Base-by-base conservation (phyloP, 108 stramenopile genomes). In the Discostella stelligeroides region DNA sequence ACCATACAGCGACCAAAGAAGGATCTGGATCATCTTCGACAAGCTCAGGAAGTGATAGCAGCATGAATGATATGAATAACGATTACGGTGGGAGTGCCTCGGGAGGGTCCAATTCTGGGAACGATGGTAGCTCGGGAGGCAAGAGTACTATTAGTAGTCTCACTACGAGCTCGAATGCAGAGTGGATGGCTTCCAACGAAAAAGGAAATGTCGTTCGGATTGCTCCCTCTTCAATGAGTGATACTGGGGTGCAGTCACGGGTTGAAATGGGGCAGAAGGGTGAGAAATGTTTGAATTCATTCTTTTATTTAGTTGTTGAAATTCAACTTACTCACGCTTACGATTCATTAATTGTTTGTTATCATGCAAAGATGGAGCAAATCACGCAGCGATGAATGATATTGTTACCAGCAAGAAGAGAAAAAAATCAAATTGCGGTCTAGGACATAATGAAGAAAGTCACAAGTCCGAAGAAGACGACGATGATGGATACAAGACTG, bases 161-260 rank as follows among this genome's bases (percentile, higher is more conserved):
- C 34, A 79, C 78, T n/a, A 79, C 73, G 15, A 79, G 78, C 48
- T 79, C 78, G 37, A 79, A 79, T 53, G 73, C 69, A 57, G 76
- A 66, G 39, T 77, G 76, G 76, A 64, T 77, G 68, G 68, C 63
- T 0, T 56, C 75, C 23, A 53, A 63, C 39, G 62, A 76, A 1
- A 30, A 50, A 6, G 13, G 62, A 41, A 2, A 41, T 41, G 61
- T 28, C 10, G 61, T 24, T 45, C 45, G 30, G 48, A 28, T 34
- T 12, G 21, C 37, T 27, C 14, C 48, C n/a, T 46, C 63, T 34
- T 13, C 48, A 12, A 46, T 47, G 28, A n/a, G n/a, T n/a, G n/a
- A n/a, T n/a, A n/a, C n/a, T n/a, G n/a, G n/a, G n/a, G n/a, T n/a
- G n/a, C n/a, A n/a, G n/a, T n/a, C n/a, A n/a, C n/a, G n/a, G n/a